These are phyloP conservation scores for Mycena metata DNA, from an alignment of 768 basidiomycete genomes.

Conservation along the genomic window DNA sequence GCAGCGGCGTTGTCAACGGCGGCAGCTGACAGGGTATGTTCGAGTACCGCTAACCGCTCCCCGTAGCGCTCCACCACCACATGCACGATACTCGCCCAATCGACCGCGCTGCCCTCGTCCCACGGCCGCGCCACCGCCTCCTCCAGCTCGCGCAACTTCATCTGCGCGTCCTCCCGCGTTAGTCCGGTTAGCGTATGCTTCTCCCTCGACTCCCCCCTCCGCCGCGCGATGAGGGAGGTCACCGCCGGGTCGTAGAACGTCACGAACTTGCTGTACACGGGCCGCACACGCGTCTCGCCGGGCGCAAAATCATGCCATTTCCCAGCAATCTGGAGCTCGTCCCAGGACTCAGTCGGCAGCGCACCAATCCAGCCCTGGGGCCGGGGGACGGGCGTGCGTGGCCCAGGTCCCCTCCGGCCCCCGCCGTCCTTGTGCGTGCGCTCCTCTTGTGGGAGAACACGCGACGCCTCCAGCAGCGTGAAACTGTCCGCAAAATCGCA, in stretches of 20 bases:
- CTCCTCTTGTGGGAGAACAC: conserved; percentile 8
- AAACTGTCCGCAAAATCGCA: conserved; percentile 21
- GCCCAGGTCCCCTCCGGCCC: not conserved
- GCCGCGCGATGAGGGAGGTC: conserved; percentile 7
- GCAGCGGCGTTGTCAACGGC: not conserved
- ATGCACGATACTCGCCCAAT: conserved; percentile 30
- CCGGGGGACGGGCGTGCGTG: not conserved
- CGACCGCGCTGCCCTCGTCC: conserved; percentile 26
- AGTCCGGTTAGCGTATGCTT: conserved; percentile 10
- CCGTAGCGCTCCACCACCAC: conserved; percentile 29
- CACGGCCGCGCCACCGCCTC: conserved; percentile 13
- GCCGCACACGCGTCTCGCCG: conserved; percentile 26
- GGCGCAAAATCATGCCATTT: conserved; percentile 26
- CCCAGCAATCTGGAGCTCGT: conserved; percentile 9
- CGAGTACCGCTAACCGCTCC: conserved; percentile 24
- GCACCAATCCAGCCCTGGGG: conserved; percentile 24
- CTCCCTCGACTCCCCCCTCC: conserved; percentile 13
- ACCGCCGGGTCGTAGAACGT: conserved; percentile 23
- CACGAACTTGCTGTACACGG: conserved; percentile 22
- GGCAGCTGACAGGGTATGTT: conserved; percentile 4
- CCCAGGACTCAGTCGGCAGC: conserved; percentile 8
- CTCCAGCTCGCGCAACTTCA: conserved; percentile 19
- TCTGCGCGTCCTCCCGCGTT: conserved; percentile 12
- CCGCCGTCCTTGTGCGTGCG: not conserved
- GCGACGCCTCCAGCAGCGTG: conserved; percentile 3